These are phyloP conservation scores for Botryotinia calthae DNA, from an alignment of 2,329 filamentous ascomycete species.

Conservation along the genomic window DNA sequence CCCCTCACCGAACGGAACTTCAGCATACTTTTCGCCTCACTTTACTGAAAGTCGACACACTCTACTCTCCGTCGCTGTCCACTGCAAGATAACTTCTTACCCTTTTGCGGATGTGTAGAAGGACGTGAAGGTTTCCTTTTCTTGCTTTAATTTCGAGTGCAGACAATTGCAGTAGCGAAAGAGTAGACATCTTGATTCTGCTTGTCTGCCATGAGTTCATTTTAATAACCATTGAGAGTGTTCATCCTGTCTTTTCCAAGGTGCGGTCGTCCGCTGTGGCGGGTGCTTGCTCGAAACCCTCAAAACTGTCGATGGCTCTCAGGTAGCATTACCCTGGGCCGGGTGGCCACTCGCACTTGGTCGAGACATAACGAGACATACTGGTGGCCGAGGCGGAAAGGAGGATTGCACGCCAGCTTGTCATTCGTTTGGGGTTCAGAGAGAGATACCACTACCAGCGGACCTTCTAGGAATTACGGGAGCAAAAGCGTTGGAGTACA, in stretches of 20 bases:
- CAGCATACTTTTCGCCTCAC: neutral
- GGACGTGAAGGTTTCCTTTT: neutral
- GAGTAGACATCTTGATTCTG: conserved; percentile 28
- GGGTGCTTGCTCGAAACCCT: conserved; percentile 46
- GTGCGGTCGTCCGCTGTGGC: conserved; percentile 43
- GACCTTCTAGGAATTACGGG: conserved; percentile 4
- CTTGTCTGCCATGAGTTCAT: conserved; percentile 39
- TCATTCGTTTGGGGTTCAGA: conserved; percentile 4
- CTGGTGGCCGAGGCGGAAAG: conserved; percentile 35
- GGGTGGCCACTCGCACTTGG: conserved; percentile 41
- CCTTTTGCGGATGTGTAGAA: conserved; percentile 23
- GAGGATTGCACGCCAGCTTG: neutral
- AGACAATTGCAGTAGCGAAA: neutral
- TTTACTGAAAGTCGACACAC: neutral
- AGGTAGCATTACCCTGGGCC: conserved; percentile 44
- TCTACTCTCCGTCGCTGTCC: neutral
- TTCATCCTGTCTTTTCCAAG: conserved; percentile 46
- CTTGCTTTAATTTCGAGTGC: conserved; percentile 4
- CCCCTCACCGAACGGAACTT: neutral
- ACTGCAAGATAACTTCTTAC: neutral
- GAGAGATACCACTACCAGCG: neutral
- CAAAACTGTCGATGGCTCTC: conserved; percentile 42
- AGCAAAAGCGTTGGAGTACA: neutral
- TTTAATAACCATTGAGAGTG: conserved; percentile 36
- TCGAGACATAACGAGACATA: conserved; percentile 29